phyloP scores from a whole-genome alignment of 2,329 filamentous ascomycete genomes.

The Penicillium rolfsii region DNA sequence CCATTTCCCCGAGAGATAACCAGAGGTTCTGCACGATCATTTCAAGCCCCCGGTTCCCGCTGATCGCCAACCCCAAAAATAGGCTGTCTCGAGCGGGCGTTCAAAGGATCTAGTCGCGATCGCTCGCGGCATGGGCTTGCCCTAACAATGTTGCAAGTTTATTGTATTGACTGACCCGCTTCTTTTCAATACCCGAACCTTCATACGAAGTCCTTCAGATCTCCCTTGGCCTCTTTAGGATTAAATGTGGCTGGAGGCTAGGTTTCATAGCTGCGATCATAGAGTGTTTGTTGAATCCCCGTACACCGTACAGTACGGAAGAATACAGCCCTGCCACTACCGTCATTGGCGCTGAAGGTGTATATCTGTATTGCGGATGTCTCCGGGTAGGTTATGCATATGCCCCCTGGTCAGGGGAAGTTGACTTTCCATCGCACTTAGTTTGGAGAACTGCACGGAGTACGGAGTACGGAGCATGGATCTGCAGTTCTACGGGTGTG shows the following conservation, averaged over 20 bases:
- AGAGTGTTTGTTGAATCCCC: neutral
- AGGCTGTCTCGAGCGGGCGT: slow-evolving; percentile 17
- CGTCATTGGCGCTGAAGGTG: slow-evolving; percentile 6
- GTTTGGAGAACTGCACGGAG: neutral
- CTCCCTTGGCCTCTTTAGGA: slow-evolving; percentile 14
- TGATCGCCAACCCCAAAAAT: slow-evolving; percentile 23
- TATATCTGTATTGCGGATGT: slow-evolving; percentile 1
- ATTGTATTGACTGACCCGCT: slow-evolving; percentile 16
- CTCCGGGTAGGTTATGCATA: neutral
- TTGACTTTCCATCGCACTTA: neutral
- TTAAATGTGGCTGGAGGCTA: slow-evolving; percentile 24
- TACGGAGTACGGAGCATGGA: neutral
- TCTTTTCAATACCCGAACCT: slow-evolving; percentile 6
- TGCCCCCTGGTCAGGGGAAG: slow-evolving; percentile 5
- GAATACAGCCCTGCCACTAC: slow-evolving; percentile 4
- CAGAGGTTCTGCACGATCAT: neutral
- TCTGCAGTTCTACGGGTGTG: neutral
- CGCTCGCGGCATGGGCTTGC: slow-evolving; percentile 20
- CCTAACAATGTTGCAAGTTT: slow-evolving; percentile 29
- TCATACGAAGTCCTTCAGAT: neutral
- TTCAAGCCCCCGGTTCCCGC: neutral
- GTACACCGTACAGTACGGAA: neutral
- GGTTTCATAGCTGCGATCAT: slow-evolving; percentile 3
- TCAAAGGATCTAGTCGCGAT: slow-evolving; percentile 24
- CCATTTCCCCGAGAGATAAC: neutral